Percentiles rank a stretch among this genome's conserved stretches.
These are phyloP conservation scores for Physcomitrellopsis africana DNA, from an alignment of 225 moss, liverwort and hornwort genomes.

Conservation along the genomic window DNA sequence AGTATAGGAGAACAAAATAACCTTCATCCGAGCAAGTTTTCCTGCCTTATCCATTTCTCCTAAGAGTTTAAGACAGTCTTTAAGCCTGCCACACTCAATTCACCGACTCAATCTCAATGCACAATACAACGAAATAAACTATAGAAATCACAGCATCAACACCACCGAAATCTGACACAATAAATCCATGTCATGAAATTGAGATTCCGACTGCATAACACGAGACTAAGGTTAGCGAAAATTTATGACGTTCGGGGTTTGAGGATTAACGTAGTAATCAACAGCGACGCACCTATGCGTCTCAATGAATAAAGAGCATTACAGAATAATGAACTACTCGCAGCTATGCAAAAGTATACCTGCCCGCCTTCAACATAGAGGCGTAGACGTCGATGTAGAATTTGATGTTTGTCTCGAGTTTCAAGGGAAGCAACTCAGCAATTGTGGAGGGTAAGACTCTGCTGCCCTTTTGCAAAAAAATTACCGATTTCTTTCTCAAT, in stretches of 20 bases:
- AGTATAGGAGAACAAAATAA: conserved; percentile 3
- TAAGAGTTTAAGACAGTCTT: conserved; percentile 55
- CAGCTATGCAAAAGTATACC: conserved; percentile 34
- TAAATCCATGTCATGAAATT: no score
- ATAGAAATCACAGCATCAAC: no score
- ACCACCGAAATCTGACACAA: no score
- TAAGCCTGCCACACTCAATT: conserved; percentile 40
- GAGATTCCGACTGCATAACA: no score
- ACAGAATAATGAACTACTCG: neutral
- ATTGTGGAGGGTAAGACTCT: conserved; percentile 18
- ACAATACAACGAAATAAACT: no score
- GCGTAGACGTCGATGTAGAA: conserved; percentile 43
- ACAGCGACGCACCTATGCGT: no score
- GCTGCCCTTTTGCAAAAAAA: neutral
- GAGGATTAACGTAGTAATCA: no score
- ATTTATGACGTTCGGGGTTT: no score
- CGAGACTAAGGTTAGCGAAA: no score
- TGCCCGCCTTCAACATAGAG: conserved; percentile 47
- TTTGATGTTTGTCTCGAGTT: conserved; percentile 30
- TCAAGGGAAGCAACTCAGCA: conserved; percentile 49
- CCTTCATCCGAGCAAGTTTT: conserved; percentile 51
- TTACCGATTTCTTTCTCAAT: no score
- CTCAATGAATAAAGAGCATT: neutral
- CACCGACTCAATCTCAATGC: neutral
- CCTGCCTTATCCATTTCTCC: conserved; percentile 58